Conservation (phyloP, 768 basidiomycete genomes). For the Leccinum longicurvipes region DNA sequence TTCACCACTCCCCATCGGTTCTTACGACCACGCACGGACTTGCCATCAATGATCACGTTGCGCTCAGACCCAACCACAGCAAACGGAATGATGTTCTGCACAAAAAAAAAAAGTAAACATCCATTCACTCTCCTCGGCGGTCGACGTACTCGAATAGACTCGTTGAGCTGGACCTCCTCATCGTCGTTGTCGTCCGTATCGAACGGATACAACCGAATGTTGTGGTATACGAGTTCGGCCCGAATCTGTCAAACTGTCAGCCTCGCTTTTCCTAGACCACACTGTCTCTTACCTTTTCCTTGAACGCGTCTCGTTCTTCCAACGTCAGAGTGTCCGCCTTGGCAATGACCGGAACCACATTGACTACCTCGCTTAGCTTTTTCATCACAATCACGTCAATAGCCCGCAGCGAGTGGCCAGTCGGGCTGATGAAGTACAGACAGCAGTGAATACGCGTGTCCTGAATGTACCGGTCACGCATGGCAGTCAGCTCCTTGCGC, state of each 20-base stretch:
- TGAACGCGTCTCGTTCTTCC: slow-evolving; percentile 91
- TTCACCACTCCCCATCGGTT: slow-evolving; percentile 99
- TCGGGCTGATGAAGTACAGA: slow-evolving; percentile 97
- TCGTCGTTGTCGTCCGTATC: slow-evolving; percentile 95
- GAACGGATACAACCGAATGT: slow-evolving; percentile 94
- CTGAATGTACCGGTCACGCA: slow-evolving; percentile 97
- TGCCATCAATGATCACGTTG: slow-evolving; percentile 93
- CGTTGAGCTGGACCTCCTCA: slow-evolving; percentile 88
- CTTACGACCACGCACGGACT: slow-evolving; percentile 91
- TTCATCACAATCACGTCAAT: slow-evolving; percentile 99
- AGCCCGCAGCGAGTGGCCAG: slow-evolving; percentile 93
- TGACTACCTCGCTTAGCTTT: slow-evolving; percentile 97
- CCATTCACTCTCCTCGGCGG: background rate
- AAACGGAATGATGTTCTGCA: slow-evolving; percentile 90
- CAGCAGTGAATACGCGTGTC: slow-evolving; percentile 99
- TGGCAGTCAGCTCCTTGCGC: slow-evolving; percentile 97
- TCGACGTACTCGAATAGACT: slow-evolving; percentile 74
- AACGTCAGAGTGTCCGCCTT: slow-evolving; percentile 93
- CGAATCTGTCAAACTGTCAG: slow-evolving; percentile 63
- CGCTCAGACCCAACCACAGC: slow-evolving; percentile 97
- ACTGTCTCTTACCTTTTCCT: slow-evolving; percentile 64
- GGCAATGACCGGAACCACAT: slow-evolving; percentile 98
- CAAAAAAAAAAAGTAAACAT: background rate
- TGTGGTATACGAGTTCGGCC: slow-evolving; percentile 86
- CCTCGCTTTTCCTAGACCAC: background rate